A percentile compares a stretch with the other conserved stretches of the same genome.
Evolutionary conservation across 139 green algal genomes (phyloP).

Genomic region (Chlamydomonas applanata): DNA sequence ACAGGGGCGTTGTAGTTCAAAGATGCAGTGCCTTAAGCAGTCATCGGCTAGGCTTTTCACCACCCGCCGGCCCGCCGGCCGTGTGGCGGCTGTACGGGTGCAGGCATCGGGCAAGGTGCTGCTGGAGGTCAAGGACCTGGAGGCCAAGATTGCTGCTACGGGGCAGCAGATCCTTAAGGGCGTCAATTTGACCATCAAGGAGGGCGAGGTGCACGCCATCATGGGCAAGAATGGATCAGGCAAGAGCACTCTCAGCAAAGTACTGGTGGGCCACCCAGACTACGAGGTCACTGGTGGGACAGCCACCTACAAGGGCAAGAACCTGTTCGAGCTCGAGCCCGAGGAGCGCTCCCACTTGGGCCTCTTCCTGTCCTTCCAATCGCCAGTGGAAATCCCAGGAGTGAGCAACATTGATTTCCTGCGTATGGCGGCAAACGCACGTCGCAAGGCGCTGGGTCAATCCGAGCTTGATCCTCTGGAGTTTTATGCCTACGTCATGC

Average conservation of each 20-base stretch:
- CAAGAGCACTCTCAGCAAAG: slow-evolving; percentile 95
- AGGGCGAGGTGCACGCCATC: slow-evolving; percentile 89
- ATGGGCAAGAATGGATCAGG: slow-evolving; percentile 99
- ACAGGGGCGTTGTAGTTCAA: too few species aligned
- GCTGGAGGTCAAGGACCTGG: slow-evolving; percentile 78
- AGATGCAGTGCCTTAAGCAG: too few species aligned
- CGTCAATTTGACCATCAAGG: slow-evolving; percentile 84
- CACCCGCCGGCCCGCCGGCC: too few species aligned
- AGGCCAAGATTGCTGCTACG: slow-evolving; percentile 71
- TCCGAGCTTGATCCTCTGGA: slow-evolving; percentile 96
- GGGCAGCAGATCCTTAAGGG: slow-evolving; percentile 90
- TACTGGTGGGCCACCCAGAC: slow-evolving; percentile 95
- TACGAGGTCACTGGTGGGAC: slow-evolving; percentile 92
- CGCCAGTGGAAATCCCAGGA: slow-evolving; percentile 92
- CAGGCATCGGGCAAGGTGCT: slow-evolving; percentile 31
- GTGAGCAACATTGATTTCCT: slow-evolving; percentile 98
- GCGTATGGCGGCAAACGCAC: slow-evolving; percentile 88
- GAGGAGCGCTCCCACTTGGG: slow-evolving; percentile 88
- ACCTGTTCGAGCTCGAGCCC: slow-evolving; percentile 90
- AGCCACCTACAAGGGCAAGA: slow-evolving; percentile 87
- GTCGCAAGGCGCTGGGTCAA: slow-evolving; percentile 71
- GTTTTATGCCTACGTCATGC: slow-evolving; percentile 95
- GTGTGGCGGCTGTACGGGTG: too few species aligned
- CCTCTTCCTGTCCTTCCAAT: slow-evolving; percentile 95
- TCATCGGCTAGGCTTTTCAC: too few species aligned